Conservation (phyloP, 2,329 filamentous ascomycete genomes). For the Trichoderma gracile region DNA sequence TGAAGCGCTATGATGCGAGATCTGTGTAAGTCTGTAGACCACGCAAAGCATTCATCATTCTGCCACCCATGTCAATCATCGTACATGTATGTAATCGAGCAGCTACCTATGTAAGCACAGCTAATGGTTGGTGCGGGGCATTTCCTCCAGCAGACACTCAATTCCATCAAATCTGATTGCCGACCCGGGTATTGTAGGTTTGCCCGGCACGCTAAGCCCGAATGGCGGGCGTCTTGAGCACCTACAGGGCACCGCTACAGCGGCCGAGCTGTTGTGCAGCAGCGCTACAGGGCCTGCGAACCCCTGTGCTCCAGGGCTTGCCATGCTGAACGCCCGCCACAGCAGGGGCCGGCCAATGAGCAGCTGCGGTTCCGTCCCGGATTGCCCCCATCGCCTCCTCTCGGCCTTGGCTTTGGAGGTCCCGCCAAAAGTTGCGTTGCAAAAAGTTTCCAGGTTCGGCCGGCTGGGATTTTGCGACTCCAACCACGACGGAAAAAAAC, state of each 20-base stretch:
- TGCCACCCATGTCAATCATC: neutral
- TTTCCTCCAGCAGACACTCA: neutral
- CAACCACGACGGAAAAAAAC: neutral
- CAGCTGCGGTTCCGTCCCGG: conserved; percentile 2
- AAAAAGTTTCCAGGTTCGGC: conserved; percentile 27
- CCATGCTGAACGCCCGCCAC: neutral
- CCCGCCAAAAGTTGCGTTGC: neutral
- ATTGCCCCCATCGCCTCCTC: neutral
- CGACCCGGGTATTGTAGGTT: neutral
- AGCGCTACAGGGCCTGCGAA: conserved; percentile 10
- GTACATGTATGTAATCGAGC: neutral
- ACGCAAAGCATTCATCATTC: neutral
- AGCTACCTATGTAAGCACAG: neutral
- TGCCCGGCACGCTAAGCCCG: neutral
- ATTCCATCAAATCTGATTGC: no score
- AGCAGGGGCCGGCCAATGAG: conserved; percentile 13
- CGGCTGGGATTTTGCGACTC: conserved; percentile 18
- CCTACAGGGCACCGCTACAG: conserved; percentile 5
- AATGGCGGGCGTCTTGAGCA: neutral
- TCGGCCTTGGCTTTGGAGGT: no score
- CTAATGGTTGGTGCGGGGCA: neutral
- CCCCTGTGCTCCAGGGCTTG: conserved; percentile 12
- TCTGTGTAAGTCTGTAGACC: no score
- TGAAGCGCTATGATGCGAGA: no score
- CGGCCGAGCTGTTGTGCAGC: conserved; percentile 4